A percentile compares a stretch with the other conserved stretches of the same genome.
phyloP scores from a whole-genome alignment of 768 basidiomycete species.

The Exsudoporus frostii region DNA sequence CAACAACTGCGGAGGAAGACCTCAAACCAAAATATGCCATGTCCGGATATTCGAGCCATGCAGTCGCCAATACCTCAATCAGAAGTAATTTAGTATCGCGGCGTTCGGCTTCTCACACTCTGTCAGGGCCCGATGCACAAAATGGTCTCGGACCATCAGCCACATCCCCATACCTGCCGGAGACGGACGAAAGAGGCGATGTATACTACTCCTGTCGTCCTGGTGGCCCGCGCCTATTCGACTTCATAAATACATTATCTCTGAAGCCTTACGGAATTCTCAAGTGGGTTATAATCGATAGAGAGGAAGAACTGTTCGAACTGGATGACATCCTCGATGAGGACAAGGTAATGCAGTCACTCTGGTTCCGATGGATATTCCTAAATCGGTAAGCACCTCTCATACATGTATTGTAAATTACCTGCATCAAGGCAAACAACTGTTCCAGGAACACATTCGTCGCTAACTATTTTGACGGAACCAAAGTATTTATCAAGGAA shows the following conservation, averaged over 20 bases:
- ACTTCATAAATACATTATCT: slow-evolving; percentile 58
- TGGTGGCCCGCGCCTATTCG: slow-evolving; percentile 61
- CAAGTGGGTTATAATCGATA: slow-evolving; percentile 65
- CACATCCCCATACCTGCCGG: slow-evolving; percentile 46
- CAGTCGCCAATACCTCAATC: neutral
- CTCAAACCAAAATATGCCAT: slow-evolving; percentile 19
- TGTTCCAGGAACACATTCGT: slow-evolving; percentile 51
- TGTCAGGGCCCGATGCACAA: slow-evolving; percentile 30
- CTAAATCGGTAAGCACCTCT: slow-evolving; percentile 47
- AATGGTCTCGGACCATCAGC: slow-evolving; percentile 53
- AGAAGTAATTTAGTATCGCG: slow-evolving; percentile 8
- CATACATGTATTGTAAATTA: neutral
- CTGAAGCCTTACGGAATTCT: slow-evolving; percentile 62
- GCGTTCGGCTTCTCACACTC: slow-evolving; percentile 9
- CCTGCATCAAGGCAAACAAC: neutral
- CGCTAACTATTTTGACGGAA: slow-evolving; percentile 50
- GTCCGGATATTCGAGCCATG: neutral
- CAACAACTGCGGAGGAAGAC: slow-evolving; percentile 19
- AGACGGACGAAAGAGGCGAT: slow-evolving; percentile 45
- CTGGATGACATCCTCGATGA: slow-evolving; percentile 68
- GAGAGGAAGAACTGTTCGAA: slow-evolving; percentile 76
- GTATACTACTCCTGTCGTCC: slow-evolving; percentile 63
- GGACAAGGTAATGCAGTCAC: slow-evolving; percentile 73
- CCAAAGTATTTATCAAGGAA: slow-evolving; percentile 50
- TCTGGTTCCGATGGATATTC: slow-evolving; percentile 76